phyloP scores from a whole-genome alignment of 306 rosid species.

The Rosa rugosa region DNA sequence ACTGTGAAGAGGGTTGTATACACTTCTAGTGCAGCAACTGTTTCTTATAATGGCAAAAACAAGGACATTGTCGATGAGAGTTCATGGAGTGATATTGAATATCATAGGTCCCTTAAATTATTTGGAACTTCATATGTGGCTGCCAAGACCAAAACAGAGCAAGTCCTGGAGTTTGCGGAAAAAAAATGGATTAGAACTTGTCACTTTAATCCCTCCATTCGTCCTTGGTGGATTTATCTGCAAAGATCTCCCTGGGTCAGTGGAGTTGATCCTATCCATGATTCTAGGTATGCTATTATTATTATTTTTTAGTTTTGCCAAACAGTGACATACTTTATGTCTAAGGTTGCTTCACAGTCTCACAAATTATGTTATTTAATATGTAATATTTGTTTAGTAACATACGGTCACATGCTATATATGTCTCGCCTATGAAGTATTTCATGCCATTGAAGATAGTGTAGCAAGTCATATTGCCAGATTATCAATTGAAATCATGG shows the following conservation, averaged over 20 bases:
- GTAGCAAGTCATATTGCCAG: too few relatives aligned
- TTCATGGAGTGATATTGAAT: constrained; percentile 44
- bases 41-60: background rate
- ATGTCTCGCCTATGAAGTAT: too few relatives aligned
- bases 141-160: constrained; percentile 56
- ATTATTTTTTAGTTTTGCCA: too few relatives aligned
- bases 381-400: too few relatives aligned
- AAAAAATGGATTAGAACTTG: constrained; percentile 47
- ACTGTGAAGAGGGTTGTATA: constrained; percentile 52
- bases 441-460: too few relatives aligned
- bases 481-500: too few relatives aligned
- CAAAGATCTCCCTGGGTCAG: constrained; percentile 44
- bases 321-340: too few relatives aligned
- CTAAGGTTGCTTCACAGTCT: too few relatives aligned
- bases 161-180: constrained; percentile 44
- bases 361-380: too few relatives aligned
- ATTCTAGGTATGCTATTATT: constrained; percentile 28
- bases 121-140: constrained; percentile 3
- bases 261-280: constrained; percentile 16
- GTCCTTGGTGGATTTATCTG: constrained; percentile 61
- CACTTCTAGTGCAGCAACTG: constrained; percentile 51
- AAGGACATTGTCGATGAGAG: constrained; percentile 38
- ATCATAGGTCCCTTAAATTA: background rate
- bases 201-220: constrained; percentile 43
- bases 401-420: too few relatives aligned